Percentiles rank a stretch among this genome's conserved stretches.
phyloP scores from a whole-genome alignment of 345 rosid genomes.

The Brassica carinata region DNA sequence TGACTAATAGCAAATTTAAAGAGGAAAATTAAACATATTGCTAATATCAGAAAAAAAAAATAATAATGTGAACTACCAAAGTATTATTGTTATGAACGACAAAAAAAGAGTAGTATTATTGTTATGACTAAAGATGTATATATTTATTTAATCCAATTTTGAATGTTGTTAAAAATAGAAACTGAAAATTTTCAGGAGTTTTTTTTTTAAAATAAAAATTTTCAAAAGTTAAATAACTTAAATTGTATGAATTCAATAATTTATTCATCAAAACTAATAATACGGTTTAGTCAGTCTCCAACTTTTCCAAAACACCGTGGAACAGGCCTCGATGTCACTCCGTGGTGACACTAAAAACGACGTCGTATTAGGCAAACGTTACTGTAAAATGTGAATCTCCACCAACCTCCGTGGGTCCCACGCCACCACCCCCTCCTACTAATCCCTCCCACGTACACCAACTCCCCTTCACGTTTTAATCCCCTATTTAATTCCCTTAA shows the following conservation, averaged over 20 bases:
- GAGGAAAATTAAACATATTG: neutral
- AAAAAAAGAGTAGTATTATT: neutral
- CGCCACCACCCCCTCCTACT: constrained; percentile 38
- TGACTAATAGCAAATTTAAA: neutral
- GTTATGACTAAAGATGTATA: neutral
- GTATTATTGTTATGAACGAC: neutral
- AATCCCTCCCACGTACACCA: constrained; percentile 33
- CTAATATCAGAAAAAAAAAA: neutral
- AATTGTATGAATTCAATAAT: neutral
- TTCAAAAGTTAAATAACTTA: neutral
- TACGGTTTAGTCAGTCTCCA: neutral
- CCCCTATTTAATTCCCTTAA: neutral
- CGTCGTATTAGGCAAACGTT: constrained; percentile 1
- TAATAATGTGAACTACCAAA: neutral
- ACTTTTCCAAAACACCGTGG: constrained; percentile 19
- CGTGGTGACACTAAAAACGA: constrained; percentile 5
- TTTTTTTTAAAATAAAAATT: neutral
- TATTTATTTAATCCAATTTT: neutral
- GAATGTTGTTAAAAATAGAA: neutral
- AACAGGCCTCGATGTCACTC: constrained; percentile 2
- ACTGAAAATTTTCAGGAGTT: neutral
- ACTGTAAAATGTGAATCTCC: constrained; percentile 34
- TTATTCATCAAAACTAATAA: neutral
- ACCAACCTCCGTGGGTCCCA: constrained; percentile 44
- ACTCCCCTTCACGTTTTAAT: constrained; percentile 41